phyloP scores from a whole-genome alignment of 805 yeast species.

The Blastobotrys americana region DNA sequence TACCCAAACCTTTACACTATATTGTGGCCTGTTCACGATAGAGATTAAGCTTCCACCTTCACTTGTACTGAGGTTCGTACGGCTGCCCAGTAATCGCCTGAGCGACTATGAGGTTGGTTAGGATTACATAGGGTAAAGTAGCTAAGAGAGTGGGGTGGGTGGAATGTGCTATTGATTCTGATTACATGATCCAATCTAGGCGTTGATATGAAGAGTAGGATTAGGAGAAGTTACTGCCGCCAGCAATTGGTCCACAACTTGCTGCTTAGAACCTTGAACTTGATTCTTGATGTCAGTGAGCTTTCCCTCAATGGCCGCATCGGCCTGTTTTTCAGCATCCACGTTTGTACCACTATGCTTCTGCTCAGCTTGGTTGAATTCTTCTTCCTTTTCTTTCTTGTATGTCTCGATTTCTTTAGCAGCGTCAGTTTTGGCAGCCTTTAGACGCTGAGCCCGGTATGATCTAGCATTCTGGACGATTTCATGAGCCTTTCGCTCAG shows the following conservation, averaged over 20 bases:
- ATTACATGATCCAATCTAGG: too few relatives aligned
- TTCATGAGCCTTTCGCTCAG: constrained; percentile 96
- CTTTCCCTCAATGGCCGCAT: constrained; percentile 60
- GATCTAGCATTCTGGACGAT: constrained; percentile 89
- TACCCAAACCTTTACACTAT: too few relatives aligned
- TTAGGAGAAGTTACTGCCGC: constrained; percentile 73
- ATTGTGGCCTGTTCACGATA: too few relatives aligned
- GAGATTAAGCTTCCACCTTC: too few relatives aligned
- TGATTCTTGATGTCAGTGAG: constrained; percentile 59
- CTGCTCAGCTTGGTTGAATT: constrained; percentile 63
- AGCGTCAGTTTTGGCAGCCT: constrained; percentile 93
- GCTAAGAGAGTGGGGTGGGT: too few relatives aligned
- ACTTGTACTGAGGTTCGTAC: too few relatives aligned
- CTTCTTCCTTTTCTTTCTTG: constrained; percentile 75
- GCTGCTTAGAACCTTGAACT: constrained; percentile 53
- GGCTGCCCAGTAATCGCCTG: too few relatives aligned
- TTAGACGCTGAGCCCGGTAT: constrained; percentile 79
- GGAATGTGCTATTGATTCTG: too few relatives aligned
- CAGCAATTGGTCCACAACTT: constrained; percentile 68
- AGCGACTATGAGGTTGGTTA: too few relatives aligned
- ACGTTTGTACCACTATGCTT: constrained; percentile 67
- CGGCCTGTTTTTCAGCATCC: constrained; percentile 73
- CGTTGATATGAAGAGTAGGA: constrained; percentile 79
- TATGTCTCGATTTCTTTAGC: constrained; percentile 80
- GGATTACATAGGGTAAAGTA: too few relatives aligned